Base-by-base conservation (phyloP, 352 stramenopile genomes). In the Blastocystis sp. region DNA sequence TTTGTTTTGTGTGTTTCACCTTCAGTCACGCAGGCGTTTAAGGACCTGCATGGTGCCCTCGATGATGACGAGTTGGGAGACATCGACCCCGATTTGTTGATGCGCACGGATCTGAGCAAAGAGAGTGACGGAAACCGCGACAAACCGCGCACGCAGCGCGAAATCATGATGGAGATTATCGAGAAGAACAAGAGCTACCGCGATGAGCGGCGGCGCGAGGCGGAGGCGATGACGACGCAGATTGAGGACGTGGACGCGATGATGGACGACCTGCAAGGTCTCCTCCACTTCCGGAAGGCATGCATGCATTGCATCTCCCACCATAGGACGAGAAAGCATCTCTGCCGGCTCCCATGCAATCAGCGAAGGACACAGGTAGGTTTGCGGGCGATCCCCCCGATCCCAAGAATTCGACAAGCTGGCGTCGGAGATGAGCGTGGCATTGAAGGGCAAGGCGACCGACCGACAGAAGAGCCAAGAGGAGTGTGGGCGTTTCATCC, bases 161-260 rank as follows among this genome's bases (percentile, higher is more conserved):
- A 85, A 72, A 85, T 85, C 46, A 85, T 85, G 75, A 85, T 85
- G 75, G 75, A 85, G 53, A 85, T 85, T 44, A 85, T 85, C 24
- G 63, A 85, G 44, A 85, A 85, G 63, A 85, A 51, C 49, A 85
- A 85, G 49, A 27, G 6, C 4, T 85, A 64, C 42, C 57, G 63
- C 21, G 75, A 85, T 44, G 48, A 85, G 34, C 32, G 75, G 14
- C 42, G 59, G 34, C 32, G 54, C 11, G 51, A 85, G 49, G 51
- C 57, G 32, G 75, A 72, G n/a, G 63, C 57, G n/a, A n/a, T 85
- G 57, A 24, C 36, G 29, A 34, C 18, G 7, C 14, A 85, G 27
- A 85, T 85, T 42, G 63, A 85, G 29, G 44, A 24, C 7, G 57
- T 85, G 49, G 75, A 85, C 51, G 75, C 57, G 40, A 76, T 72